phyloP scores from a whole-genome alignment of 768 basidiomycete species.

The Xanthoconium purpureum region DNA sequence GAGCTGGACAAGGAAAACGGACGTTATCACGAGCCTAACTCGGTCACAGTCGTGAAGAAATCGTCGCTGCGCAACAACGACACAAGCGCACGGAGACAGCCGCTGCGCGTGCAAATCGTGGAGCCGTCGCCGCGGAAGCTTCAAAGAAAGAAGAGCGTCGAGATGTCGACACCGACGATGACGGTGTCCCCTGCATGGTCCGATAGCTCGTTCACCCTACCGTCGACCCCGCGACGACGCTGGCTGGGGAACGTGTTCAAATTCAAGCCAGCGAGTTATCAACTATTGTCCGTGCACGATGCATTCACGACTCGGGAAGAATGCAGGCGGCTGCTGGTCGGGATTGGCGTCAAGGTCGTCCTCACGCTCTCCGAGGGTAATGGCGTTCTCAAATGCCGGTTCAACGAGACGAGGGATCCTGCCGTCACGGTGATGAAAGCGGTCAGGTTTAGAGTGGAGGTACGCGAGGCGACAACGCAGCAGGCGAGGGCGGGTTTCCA shows the following conservation, averaged over 20 bases:
- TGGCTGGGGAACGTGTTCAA: conserved; percentile 92
- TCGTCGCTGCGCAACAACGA: conserved; percentile 42
- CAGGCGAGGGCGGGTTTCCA: conserved; percentile 47
- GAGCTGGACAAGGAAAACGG: conserved; percentile 60
- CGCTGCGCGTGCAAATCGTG: conserved; percentile 49
- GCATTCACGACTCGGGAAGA: conserved; percentile 66
- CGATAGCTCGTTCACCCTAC: conserved; percentile 43
- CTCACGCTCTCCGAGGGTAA: conserved; percentile 61
- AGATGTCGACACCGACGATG: conserved; percentile 15
- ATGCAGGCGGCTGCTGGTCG: conserved; percentile 69
- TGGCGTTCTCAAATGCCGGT: conserved; percentile 71
- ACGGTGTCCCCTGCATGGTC: conserved; percentile 43
- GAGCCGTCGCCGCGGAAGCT: conserved; percentile 46
- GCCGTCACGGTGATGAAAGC: conserved; percentile 50
- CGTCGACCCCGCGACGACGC: conserved; percentile 49
- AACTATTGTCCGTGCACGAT: conserved; percentile 57
- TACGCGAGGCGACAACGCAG: conserved; percentile 43
- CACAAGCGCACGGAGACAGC: conserved; percentile 12
- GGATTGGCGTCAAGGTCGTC: conserved; percentile 65
- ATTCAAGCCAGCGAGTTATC: conserved; percentile 65
- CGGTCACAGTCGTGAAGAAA: conserved; percentile 35
- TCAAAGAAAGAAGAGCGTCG: conserved; percentile 22
- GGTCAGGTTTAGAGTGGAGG: conserved; percentile 81
- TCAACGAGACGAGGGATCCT: conserved; percentile 63
- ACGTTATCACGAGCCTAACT: not conserved